Conservation (phyloP, 2,329 filamentous ascomycete genomes). For the Ophiostoma sp. region DNA sequence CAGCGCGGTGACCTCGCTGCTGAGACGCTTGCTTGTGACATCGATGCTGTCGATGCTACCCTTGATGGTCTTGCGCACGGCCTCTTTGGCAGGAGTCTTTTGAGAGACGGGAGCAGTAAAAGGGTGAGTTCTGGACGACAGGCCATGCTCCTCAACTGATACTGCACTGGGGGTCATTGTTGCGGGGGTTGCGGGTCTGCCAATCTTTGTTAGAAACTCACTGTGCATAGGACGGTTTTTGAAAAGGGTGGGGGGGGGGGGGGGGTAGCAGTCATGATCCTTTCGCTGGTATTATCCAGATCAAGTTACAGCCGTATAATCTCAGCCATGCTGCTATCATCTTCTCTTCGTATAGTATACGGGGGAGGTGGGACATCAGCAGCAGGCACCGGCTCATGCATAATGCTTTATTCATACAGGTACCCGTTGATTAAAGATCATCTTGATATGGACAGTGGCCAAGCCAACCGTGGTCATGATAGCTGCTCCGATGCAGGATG, state of each 20-base stretch:
- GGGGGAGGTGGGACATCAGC: slow-evolving; percentile 14
- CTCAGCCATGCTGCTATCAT: slow-evolving; percentile 33
- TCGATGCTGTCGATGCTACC: slow-evolving; percentile 25
- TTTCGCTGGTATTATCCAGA: slow-evolving; percentile 59
- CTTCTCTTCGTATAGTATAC: not conserved
- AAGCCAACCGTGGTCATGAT: slow-evolving; percentile 15
- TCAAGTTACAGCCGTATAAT: slow-evolving; percentile 40
- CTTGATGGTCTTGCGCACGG: not conserved
- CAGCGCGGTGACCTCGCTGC: slow-evolving; percentile 32
- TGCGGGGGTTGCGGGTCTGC: not conserved
- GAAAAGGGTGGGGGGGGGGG: slow-evolving; percentile 30
- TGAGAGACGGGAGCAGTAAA: slow-evolving; percentile 37
- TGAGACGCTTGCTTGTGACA: slow-evolving; percentile 27
- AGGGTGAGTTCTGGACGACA: slow-evolving; percentile 34
- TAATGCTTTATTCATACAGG: slow-evolving; percentile 28
- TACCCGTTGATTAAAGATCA: slow-evolving; percentile 26
- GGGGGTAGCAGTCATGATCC: slow-evolving; percentile 91
- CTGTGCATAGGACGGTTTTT: not conserved
- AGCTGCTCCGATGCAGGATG: slow-evolving; percentile 18
- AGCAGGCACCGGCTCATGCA: slow-evolving; percentile 28
- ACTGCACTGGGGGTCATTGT: slow-evolving; percentile 72
- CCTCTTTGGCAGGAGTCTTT: slow-evolving; percentile 38
- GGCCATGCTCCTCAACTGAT: slow-evolving; percentile 16
- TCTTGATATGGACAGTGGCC: slow-evolving; percentile 23
- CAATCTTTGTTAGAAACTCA: not conserved